phyloP scores from a whole-genome alignment of 306 rosid genomes.

The Argentina anserina region DNA sequence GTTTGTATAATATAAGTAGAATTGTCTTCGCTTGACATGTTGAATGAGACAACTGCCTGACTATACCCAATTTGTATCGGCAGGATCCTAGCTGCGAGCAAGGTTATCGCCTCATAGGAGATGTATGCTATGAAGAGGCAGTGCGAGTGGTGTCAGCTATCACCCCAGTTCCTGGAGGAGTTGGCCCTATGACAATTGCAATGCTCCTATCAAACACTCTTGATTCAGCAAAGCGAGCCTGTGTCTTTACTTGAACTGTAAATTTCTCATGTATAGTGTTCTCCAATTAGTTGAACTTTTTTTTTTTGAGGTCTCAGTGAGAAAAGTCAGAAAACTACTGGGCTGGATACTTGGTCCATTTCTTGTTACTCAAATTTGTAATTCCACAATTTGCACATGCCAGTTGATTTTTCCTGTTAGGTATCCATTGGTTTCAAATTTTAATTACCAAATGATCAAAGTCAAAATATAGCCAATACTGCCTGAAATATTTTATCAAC shows the following conservation, averaged over 20 bases:
- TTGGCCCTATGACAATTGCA: slow-evolving; percentile 88
- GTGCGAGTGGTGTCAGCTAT: slow-evolving; percentile 59
- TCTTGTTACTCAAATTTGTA: background rate
- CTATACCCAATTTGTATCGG: slow-evolving; percentile 2
- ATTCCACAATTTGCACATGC: background rate
- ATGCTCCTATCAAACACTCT: slow-evolving; percentile 80
- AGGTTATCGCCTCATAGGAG: slow-evolving; percentile 69
- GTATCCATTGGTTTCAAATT: background rate
- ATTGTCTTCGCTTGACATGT: background rate
- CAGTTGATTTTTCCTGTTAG: background rate
- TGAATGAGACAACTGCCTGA: background rate
- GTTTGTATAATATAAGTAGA: background rate
- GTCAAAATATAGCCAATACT: too few species aligned
- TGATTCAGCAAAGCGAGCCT: slow-evolving; percentile 65
- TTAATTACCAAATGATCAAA: too few species aligned
- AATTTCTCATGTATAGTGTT: background rate
- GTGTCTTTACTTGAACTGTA: slow-evolving; percentile 35
- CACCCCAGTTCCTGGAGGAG: slow-evolving; percentile 94
- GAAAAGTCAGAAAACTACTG: background rate
- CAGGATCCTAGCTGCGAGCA: slow-evolving; percentile 66
- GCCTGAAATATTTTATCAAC: too few species aligned
- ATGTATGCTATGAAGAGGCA: slow-evolving; percentile 83
- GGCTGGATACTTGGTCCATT: background rate
- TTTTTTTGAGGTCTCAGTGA: background rate
- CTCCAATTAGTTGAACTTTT: background rate